phyloP scores from a whole-genome alignment of 2,329 filamentous ascomycete species.

The Pseudocercospora vitis region DNA sequence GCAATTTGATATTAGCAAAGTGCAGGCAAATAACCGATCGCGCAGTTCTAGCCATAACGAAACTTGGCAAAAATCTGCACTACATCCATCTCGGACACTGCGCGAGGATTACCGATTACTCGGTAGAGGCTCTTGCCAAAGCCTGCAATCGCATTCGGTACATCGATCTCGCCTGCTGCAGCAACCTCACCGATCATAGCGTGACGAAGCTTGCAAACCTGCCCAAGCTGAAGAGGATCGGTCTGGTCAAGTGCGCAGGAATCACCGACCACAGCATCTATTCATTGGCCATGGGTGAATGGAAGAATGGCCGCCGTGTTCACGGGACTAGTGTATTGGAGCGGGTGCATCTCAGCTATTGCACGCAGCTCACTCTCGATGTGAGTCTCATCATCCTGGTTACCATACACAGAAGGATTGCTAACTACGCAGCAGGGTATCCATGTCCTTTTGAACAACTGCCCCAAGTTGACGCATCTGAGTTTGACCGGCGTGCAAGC shows the following conservation, averaged over 20 bases:
- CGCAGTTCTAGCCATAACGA: constrained; percentile 82
- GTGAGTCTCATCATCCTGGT: constrained; percentile 53
- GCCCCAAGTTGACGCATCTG: constrained; percentile 87
- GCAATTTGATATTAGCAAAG: constrained; percentile 92
- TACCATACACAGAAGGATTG: neutral
- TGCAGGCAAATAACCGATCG: constrained; percentile 89
- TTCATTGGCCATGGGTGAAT: constrained; percentile 62
- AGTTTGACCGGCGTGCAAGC: constrained; percentile 91
- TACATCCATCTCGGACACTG: constrained; percentile 97
- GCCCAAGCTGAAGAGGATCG: constrained; percentile 91
- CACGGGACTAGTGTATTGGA: constrained; percentile 70
- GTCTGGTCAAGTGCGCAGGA: constrained; percentile 85
- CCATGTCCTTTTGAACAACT: constrained; percentile 82
- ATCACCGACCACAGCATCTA: constrained; percentile 90
- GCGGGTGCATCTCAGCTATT: constrained; percentile 94
- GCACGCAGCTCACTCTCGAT: constrained; percentile 75
- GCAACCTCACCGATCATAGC: constrained; percentile 80
- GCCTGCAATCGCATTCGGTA: constrained; percentile 92
- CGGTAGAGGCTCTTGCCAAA: constrained; percentile 79
- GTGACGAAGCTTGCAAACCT: constrained; percentile 80
- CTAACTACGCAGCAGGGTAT: constrained; percentile 68
- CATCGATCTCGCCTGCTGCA: constrained; percentile 96
- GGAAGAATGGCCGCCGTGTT: constrained; percentile 44
- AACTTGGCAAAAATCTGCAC: constrained; percentile 91
- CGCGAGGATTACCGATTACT: constrained; percentile 82